Base-by-base conservation (phyloP, 148 eudicot genomes). In the Spergularia bocconei region DNA sequence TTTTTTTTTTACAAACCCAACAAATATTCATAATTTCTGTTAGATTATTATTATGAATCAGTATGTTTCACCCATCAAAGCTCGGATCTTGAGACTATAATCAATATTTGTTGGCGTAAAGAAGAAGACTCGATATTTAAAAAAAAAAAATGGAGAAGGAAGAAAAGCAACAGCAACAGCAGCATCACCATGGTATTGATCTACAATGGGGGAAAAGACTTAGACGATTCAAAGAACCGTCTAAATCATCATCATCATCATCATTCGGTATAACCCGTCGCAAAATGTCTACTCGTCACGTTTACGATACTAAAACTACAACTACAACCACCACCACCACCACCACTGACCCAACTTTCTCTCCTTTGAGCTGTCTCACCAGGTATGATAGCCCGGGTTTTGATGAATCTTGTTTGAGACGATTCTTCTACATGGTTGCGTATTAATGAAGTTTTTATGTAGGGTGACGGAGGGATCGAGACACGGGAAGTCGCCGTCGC, bases 171-270 rank as follows among this genome's bases (percentile, higher is more conserved):
- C 36, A 29, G 36, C 4, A 29, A n/a, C 60, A 29, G 2, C 36
- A 29, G 36, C 4, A 29, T 29, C 2, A 69, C 63, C 67, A 69
- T 16, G 61, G 20, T 7, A n/a, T 57, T 57, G 61, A 63, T 63
- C 19, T 83, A 12, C 85, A 79, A 66, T 79, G 85, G 85, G 85
- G 85, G 2, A 83, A 83, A 16, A 76, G 85, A 64, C 75, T 79
- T 7, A 14, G 78, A 79, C 73, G 85, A 11, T 60, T 79, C 25
- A 82, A 82, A 56, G 72, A 60, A 23, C 77, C 82, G 0, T 58
- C 73, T 4, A 75, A 79, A 52, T 71, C 79, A 10, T 13, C 6
- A 52, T 71, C 79, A 10, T 13, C 79, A 10, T 13, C 6, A 52
- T 71, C 79, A 10, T 13, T 7, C 25, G 57, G 67, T 21, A 79